These are phyloP conservation scores for Hymenoscyphus scutula DNA, from an alignment of 2,329 filamentous ascomycete species.

Conservation along the genomic window DNA sequence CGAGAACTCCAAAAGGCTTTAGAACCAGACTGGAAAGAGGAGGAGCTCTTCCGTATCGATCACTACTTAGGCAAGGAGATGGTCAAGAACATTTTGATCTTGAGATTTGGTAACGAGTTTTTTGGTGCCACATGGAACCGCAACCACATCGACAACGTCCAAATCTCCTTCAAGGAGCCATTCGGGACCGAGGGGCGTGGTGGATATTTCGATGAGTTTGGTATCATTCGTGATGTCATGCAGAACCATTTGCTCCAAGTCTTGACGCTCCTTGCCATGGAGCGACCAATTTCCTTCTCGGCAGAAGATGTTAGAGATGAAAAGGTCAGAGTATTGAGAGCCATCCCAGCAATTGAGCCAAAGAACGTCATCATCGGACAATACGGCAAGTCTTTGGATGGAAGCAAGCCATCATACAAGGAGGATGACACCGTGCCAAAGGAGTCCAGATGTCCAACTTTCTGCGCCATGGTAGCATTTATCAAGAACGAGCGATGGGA, in stretches of 20 bases:
- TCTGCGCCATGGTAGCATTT: conserved; percentile 94
- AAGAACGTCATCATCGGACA: conserved; percentile 99
- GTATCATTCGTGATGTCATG: conserved; percentile 99
- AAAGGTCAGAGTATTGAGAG: conserved; percentile 93
- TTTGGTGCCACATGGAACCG: conserved; percentile 98
- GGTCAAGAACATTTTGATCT: conserved; percentile 99
- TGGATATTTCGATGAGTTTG: conserved; percentile 99
- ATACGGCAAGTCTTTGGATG: conserved; percentile 94
- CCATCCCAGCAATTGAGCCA: conserved; percentile 91
- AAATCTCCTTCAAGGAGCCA: conserved; percentile 99
- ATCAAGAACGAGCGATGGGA: conserved; percentile 99
- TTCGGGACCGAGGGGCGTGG: conserved; percentile 97
- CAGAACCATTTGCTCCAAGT: conserved; percentile 99
- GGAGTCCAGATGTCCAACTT: conserved; percentile 95
- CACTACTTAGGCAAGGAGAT: conserved; percentile 99
- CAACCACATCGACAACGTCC: conserved; percentile 98
- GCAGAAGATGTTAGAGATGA: conserved; percentile 98
- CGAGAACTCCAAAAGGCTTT: conserved; percentile 92
- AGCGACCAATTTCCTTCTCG: conserved; percentile 96
- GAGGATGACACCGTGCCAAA: conserved; percentile 98
- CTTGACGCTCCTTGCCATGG: conserved; percentile 94
- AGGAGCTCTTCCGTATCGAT: conserved; percentile 98
- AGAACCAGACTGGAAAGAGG: conserved; percentile 97
- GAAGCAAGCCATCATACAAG: conserved; percentile 95
- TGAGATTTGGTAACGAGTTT: conserved; percentile 98